Conservation (phyloP, 2,329 filamentous ascomycete species). For the Acephala macrosclerotiorum region DNA sequence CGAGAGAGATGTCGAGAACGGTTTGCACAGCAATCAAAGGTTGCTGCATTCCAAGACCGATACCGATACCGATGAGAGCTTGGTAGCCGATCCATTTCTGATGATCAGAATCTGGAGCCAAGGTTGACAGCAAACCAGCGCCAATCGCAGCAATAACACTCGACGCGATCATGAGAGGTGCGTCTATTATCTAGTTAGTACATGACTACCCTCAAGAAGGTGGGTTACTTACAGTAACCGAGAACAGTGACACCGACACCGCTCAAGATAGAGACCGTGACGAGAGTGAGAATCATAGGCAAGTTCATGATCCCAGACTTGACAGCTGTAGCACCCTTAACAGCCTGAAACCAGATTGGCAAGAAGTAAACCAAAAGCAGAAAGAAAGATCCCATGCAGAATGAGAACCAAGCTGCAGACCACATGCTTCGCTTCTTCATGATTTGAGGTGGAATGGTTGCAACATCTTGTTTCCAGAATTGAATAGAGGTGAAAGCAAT, state of each 20-base stretch:
- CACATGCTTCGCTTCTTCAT: slow-evolving; percentile 48
- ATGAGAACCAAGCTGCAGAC: slow-evolving; percentile 43
- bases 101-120: slow-evolving; percentile 54
- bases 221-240: slow-evolving; percentile 55
- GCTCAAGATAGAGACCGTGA: slow-evolving; percentile 35
- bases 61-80: slow-evolving; percentile 60
- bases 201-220: slow-evolving; percentile 5
- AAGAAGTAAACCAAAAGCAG: slow-evolving; percentile 52
- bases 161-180: slow-evolving; percentile 62
- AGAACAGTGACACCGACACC: slow-evolving; percentile 47
- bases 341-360: slow-evolving; percentile 58
- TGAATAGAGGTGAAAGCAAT: slow-evolving; percentile 45
- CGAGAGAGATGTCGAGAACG: slow-evolving; percentile 59
- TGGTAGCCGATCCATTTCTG: slow-evolving; percentile 65
- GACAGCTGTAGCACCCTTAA: slow-evolving; percentile 51
- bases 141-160: slow-evolving; percentile 50
- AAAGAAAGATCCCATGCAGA: slow-evolving; percentile 46
- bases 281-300: slow-evolving; percentile 44
- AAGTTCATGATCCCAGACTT: slow-evolving; percentile 52
- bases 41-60: slow-evolving; percentile 66
- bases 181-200: slow-evolving; percentile 43
- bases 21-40: slow-evolving; percentile 63
- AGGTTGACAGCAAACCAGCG: slow-evolving; percentile 62
- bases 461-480: slow-evolving; percentile 47
- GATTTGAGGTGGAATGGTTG: slow-evolving; percentile 50